Evolutionary conservation across 2,329 filamentous ascomycete species (phyloP), one percentile per base, ranked within the genome.

Genomic region (Aspergillus texensis): DNA sequence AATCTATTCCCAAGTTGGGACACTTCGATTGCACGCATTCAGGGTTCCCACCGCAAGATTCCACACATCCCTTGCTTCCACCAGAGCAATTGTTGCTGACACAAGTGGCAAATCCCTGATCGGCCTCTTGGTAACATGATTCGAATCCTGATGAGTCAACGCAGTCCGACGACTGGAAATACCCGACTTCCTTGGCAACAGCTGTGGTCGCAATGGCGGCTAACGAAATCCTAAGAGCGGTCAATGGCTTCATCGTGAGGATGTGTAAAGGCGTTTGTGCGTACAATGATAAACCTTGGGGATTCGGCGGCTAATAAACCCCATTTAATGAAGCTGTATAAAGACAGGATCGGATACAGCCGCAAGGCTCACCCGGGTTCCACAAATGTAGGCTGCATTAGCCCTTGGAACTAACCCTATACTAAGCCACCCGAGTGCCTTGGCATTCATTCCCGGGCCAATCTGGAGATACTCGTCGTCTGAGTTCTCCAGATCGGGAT

Each of bases 1-100:
- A 70, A 12, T 69, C 66, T 19, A 52, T 32, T 16, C 48, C 48
- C 24, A 52, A 32, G 19, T 28, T 19, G 11, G 50, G 50, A 32
- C 50, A 53, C n/a, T 53, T 32, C 6, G 26, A n/a, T 32, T 32
- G 50, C n/a, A 53, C 30, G 30, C 50, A 53, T 32, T 28, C 12
- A n/a, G 30, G 10, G 5, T 21, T 9, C 3, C 50, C 50, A 32
- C 14, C 14, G 50, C 50, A 53, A 3, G 48, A 30, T 11, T 53
- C 50, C 26, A 16, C 6, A 6, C 50, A 53, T n/a, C 9, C 26
- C 11, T 34, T 34, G 28, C 28, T 53, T 32, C 50, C 50, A 6
- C 50, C 50, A 12, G 30, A 19, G 16, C 50, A 53, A 34, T 53
- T 34, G 50, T 53, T 53, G 11, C 12, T 53, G 30, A 53, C 19